Evolutionary conservation across 2,329 filamentous ascomycete genomes (phyloP).

Genomic region (Capronia americana): DNA sequence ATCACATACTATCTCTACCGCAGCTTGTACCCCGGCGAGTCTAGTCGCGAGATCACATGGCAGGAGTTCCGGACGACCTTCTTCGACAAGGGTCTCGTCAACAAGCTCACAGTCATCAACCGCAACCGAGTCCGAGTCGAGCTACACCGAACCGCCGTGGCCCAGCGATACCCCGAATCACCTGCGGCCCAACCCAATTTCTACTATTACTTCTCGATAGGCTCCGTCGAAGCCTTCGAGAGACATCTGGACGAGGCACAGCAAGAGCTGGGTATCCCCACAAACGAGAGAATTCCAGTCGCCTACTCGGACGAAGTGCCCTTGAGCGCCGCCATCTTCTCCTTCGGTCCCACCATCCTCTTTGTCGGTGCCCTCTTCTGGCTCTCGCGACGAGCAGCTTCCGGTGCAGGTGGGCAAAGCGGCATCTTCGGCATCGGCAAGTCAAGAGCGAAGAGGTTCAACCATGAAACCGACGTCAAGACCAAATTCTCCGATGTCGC

Average conservation of each 20-base stretch:
- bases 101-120: slow-evolving; percentile 85
- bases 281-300: slow-evolving; percentile 88
- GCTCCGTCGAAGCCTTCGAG: slow-evolving; percentile 92
- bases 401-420: slow-evolving; percentile 68
- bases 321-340: slow-evolving; percentile 73
- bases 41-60: slow-evolving; percentile 87
- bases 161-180: slow-evolving; percentile 76
- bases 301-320: slow-evolving; percentile 80
- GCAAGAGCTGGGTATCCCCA: slow-evolving; percentile 82
- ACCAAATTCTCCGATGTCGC: slow-evolving; percentile 97
- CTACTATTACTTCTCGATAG: slow-evolving; percentile 93
- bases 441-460: slow-evolving; percentile 95
- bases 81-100: slow-evolving; percentile 92
- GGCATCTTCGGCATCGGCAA: slow-evolving; percentile 96
- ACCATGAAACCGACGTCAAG: slow-evolving; percentile 94
- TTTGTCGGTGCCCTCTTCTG: slow-evolving; percentile 84
- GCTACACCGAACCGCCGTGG: slow-evolving; percentile 75
- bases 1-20: slow-evolving; percentile 68
- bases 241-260: slow-evolving; percentile 86
- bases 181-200: slow-evolving; percentile 71
- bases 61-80: slow-evolving; percentile 94
- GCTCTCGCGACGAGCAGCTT: slow-evolving; percentile 75
- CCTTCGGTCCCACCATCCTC: slow-evolving; percentile 86
- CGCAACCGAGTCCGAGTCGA: slow-evolving; percentile 79
- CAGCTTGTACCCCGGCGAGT: slow-evolving; percentile 70